Evolutionary conservation across 768 basidiomycete species (phyloP).

Genomic region (Xerocomellus chrysenteron): DNA sequence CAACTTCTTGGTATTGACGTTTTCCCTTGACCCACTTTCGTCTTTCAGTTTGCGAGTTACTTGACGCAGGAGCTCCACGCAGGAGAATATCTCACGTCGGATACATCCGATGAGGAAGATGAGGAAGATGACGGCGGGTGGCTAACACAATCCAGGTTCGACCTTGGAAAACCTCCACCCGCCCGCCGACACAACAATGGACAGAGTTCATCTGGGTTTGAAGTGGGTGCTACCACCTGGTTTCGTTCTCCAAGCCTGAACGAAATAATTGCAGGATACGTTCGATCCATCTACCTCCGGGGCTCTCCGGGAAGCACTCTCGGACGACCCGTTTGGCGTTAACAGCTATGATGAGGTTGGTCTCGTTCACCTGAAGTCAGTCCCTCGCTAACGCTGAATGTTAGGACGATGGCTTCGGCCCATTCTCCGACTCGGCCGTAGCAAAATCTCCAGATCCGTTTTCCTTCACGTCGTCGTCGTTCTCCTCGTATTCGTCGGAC

Average conservation of each 20-base stretch:
- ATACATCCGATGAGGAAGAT: constrained; percentile 50
- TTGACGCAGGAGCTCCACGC: constrained; percentile 71
- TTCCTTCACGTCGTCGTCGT: constrained; percentile 41
- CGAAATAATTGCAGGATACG: constrained; percentile 41
- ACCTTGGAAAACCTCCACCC: constrained; percentile 49
- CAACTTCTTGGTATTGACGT: not conserved
- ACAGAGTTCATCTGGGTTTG: constrained; percentile 51
- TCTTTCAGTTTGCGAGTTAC: constrained; percentile 72
- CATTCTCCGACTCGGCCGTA: constrained; percentile 69
- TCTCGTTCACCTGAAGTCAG: not conserved
- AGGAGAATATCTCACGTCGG: constrained; percentile 53
- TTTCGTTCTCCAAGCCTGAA: not conserved
- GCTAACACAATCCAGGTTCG: constrained; percentile 77
- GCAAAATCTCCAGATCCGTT: constrained; percentile 53
- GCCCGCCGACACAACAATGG: constrained; percentile 47
- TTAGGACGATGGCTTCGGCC: constrained; percentile 70
- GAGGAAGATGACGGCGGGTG: constrained; percentile 75
- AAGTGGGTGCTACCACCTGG: constrained; percentile 43
- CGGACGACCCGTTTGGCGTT: constrained; percentile 50
- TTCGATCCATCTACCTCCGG: constrained; percentile 42
- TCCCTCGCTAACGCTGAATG: not conserved
- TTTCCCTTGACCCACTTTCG: not conserved
- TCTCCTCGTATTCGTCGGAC: constrained; percentile 62
- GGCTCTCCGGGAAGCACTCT: constrained; percentile 35
- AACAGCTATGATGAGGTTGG: constrained; percentile 50